Evolutionary conservation across 164 flowering plant genomes (phyloP), one percentile per base, ranked within the genome.

Genomic region (Stephania cephalantha): DNA sequence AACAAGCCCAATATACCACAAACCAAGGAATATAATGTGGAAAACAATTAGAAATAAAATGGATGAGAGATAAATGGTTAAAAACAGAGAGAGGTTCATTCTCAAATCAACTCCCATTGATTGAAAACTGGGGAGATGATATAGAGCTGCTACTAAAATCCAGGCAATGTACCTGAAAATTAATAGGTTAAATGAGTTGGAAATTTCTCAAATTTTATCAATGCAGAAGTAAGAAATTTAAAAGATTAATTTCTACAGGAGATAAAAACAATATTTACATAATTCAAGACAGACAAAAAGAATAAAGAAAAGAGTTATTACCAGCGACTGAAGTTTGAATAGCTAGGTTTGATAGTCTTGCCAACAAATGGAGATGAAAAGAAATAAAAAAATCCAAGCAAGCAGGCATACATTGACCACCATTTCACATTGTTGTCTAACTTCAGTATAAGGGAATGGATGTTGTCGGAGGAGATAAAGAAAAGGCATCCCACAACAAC

Each of bases 81-180:
- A 82, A 81, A 92, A 92, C 77, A 96, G 78, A 20, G 99, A 96
- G 52, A 96, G 93, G 75, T 94, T 94, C 99, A 96, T 94, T 82
- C 98, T 93, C 92, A 95, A 74, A 79, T 96, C 99, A 73, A 96
- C 92, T 85, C 98, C 99, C 98, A 96, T 96, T 78, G 99, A 95
- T 78, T 86, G 97, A 86, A 96, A 94, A 85, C 98, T 96, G 35
- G 98, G 99, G 76, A 96, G 97, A 87, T 96, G 99, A 81, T 94
- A 94, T 53, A 94, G 42, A 79, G 99, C 92, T 66, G 99, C 98
- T 53, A 94, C 83, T 74, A 90, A 86, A 74, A 96, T 94, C 99
- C 99, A 96, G 64, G 86, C 90, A 76, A 94, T 84, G 74, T 96
- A 96, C 99, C 99, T 96, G 80, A 30, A 55, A 74, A 77, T 48